A percentile compares a stretch with the other conserved stretches of the same genome.
These are phyloP conservation scores for Xylaria cubensis DNA, from an alignment of 495 filamentous ascomycete species.

Conservation along the genomic window DNA sequence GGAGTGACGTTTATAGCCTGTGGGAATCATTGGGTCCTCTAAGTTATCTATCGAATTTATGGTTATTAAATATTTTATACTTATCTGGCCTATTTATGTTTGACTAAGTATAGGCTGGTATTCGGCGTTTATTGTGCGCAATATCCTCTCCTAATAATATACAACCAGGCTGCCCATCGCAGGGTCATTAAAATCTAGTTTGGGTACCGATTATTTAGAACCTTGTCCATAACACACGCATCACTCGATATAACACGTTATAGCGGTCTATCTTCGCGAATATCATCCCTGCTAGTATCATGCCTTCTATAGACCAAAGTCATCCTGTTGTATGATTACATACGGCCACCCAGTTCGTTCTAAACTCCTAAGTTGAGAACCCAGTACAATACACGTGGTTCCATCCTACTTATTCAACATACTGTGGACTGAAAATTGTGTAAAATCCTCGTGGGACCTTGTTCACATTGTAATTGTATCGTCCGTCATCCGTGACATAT, in stretches of 20 bases:
- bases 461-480: conserved; percentile 12
- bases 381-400: neutral
- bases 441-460: neutral
- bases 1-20: neutral
- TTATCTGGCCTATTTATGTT: neutral
- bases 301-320: neutral
- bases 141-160: neutral
- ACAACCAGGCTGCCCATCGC: neutral
- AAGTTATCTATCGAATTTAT: neutral
- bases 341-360: neutral
- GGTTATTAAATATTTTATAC: neutral
- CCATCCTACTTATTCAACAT: neutral
- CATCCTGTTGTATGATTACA: neutral
- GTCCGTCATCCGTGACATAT: conserved; percentile 2
- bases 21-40: neutral
- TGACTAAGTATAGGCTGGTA: too few species aligned
- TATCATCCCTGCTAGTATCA: neutral
- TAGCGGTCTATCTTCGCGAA: neutral
- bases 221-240: neutral
- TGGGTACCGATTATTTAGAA: neutral
- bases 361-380: neutral
- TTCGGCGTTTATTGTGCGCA: neutral
- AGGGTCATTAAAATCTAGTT: neutral
- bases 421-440: neutral
- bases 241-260: neutral